These are phyloP conservation scores for Rutstroemia sp. DNA, from an alignment of 2,329 filamentous ascomycete species.

Conservation along the genomic window DNA sequence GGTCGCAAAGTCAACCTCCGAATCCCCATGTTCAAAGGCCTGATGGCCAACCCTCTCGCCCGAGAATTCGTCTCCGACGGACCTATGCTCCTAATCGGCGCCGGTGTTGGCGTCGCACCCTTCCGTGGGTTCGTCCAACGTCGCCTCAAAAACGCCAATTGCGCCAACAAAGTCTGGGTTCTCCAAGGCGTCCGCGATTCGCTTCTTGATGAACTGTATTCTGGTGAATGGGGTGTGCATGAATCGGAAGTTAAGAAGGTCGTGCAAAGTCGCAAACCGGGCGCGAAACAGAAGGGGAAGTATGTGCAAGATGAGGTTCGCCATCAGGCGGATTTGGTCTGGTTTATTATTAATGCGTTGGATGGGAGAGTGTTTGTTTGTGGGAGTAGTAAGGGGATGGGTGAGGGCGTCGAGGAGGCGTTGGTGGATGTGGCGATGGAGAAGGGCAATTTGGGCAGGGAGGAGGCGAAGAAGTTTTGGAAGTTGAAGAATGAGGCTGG, in stretches of 20 bases:
- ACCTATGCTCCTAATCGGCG: slow-evolving; percentile 95
- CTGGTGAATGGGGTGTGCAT: slow-evolving; percentile 90
- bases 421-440: slow-evolving; percentile 86
- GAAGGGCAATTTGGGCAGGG: slow-evolving; percentile 77
- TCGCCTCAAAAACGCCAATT: slow-evolving; percentile 86
- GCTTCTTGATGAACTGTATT: slow-evolving; percentile 91
- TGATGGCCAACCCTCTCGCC: slow-evolving; percentile 95
- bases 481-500: slow-evolving; percentile 82
- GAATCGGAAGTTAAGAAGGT: slow-evolving; percentile 81
- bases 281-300: slow-evolving; percentile 50
- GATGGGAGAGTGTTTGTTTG: slow-evolving; percentile 96
- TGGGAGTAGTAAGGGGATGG: slow-evolving; percentile 93
- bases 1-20: slow-evolving; percentile 59
- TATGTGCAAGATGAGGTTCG: slow-evolving; percentile 96
- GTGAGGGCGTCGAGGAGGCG: slow-evolving; percentile 85
- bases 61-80: slow-evolving; percentile 88
- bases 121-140: slow-evolving; percentile 98
- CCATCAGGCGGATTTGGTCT: slow-evolving; percentile 90
- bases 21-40: slow-evolving; percentile 93
- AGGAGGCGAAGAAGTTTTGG: slow-evolving; percentile 87
- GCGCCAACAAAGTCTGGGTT: slow-evolving; percentile 96
- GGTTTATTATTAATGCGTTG: slow-evolving; percentile 95
- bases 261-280: slow-evolving; percentile 63
- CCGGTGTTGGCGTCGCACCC: slow-evolving; percentile 91
- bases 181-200: slow-evolving; percentile 92